Conservation (phyloP, 2,329 filamentous ascomycete genomes). For the Fusarium goolgardi region DNA sequence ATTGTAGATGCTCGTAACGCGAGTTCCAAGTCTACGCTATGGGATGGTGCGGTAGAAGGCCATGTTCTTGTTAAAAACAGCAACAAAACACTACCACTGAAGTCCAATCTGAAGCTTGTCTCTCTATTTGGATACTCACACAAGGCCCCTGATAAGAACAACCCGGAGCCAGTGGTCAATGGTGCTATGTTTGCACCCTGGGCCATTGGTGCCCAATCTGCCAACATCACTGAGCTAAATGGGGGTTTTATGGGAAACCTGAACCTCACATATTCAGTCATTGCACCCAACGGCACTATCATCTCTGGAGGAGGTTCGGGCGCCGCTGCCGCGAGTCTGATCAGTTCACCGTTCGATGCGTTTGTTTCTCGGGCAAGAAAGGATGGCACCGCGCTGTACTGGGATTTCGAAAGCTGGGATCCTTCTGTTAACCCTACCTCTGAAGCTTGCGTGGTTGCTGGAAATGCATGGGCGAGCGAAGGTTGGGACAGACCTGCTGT, state of each 20-base stretch:
- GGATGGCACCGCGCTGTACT: constrained; percentile 1
- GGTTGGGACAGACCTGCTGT: constrained; percentile 75
- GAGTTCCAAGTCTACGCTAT: constrained; percentile 3
- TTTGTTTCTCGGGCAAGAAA: background rate
- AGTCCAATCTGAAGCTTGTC: constrained; percentile 9
- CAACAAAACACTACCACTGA: background rate
- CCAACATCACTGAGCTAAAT: constrained; percentile 14
- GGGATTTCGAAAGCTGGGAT: constrained; percentile 21
- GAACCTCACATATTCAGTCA: constrained; percentile 7
- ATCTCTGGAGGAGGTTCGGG: constrained; percentile 20
- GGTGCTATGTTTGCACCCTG: background rate
- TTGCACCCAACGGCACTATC: constrained; percentile 3
- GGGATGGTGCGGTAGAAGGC: constrained; percentile 9
- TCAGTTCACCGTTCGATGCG: constrained; percentile 12
- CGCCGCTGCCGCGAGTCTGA: background rate
- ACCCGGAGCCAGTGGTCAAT: background rate
- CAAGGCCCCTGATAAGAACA: constrained; percentile 14
- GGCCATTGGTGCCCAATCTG: constrained; percentile 4
- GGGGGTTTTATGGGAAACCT: constrained; percentile 4
- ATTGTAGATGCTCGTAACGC: constrained; percentile 16
- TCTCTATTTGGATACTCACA: constrained; percentile 19
- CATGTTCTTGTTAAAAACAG: constrained; percentile 24
- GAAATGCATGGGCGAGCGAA: constrained; percentile 81
- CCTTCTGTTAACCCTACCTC: background rate
- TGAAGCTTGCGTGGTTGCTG: constrained; percentile 83